Evolutionary conservation across 2,329 filamentous ascomycete genomes (phyloP).

Genomic region (Ophiobolus disseminans): DNA sequence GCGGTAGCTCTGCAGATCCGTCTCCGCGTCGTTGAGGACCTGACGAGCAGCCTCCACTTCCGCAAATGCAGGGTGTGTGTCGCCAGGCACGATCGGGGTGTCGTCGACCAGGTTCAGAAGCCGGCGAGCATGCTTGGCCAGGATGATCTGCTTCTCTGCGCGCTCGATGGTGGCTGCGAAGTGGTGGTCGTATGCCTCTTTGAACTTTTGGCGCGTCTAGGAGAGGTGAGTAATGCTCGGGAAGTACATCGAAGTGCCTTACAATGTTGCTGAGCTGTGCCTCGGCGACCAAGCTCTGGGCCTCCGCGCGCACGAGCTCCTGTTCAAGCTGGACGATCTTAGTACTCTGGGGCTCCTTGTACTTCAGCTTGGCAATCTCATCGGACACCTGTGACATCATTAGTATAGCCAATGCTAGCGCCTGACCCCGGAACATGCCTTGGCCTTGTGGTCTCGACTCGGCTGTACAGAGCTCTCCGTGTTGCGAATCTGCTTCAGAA

Average conservation of each 20-base stretch:
- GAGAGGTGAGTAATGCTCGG: conserved; percentile 21
- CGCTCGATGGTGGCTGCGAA: conserved; percentile 92
- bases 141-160: conserved; percentile 93
- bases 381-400: conserved; percentile 69
- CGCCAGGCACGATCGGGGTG: conserved; percentile 85
- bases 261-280: conserved; percentile 95
- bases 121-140: conserved; percentile 87
- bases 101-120: conserved; percentile 88
- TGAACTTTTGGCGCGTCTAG: conserved; percentile 95
- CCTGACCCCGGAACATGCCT: conserved; percentile 53
- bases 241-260: not conserved
- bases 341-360: conserved; percentile 86
- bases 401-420: not conserved
- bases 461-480: conserved; percentile 96
- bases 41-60: conserved; percentile 74
- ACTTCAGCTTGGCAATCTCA: conserved; percentile 89
- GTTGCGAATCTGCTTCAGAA: conserved; percentile 92
- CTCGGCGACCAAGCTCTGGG: conserved; percentile 93
- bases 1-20: conserved; percentile 80
- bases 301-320: conserved; percentile 94
- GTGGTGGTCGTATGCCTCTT: conserved; percentile 89
- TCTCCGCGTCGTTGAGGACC: conserved; percentile 90
- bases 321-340: conserved; percentile 88
- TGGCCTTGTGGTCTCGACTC: conserved; percentile 82
- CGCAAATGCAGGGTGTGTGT: conserved; percentile 73